Base-by-base conservation (phyloP, 2,329 filamentous ascomycete genomes). In the Xenoacremonium recifei region DNA sequence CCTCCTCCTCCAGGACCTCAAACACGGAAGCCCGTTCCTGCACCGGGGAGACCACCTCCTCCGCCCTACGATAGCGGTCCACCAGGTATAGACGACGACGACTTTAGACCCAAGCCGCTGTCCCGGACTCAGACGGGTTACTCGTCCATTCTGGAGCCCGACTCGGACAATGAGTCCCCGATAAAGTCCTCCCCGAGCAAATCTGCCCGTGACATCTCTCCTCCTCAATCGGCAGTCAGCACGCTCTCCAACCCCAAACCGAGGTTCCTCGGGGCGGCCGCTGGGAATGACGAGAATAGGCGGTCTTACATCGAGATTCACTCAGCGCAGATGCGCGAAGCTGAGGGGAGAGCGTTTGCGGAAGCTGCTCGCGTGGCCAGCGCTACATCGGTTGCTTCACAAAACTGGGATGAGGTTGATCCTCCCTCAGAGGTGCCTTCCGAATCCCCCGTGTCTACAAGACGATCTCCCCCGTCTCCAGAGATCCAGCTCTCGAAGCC, bases 101-200 rank as follows among this genome's bases (percentile, higher is more conserved):
- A 70, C 35, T 83, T 83, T 56, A 59, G 63, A 45, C 80, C 80
- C 2, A 71, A 70, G 23, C 69, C 76, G 5, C 64, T 85, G 39
- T 69, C 72, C 44, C 72, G 81, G 30, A 76, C 75, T 2, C 78
- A 80, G 60, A 85, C 82, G 0, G 80, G 80, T 3, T 75, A 65
- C 44, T 66, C 68, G 4, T 61, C 62, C 17, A 64, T 66, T 17
- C 51, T 60, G 29, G 59, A 54, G 9, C 48, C 50, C 7, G 49
- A 52, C 5, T 39, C 43, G 11, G 53, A 51, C 21, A 31, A 38
- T 16, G 29, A 34, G 32, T n/a, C n/a, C n/a, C n/a, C n/a, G n/a
- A n/a, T n/a, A n/a, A n/a, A n/a, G n/a, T 15, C 9, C 9, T 10
- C 16, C 10, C 47, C 42, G 18, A 55, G 49, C 39, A 42, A 48